These are phyloP conservation scores for Talaromyces thailandensis DNA, from an alignment of 495 filamentous ascomycete species.

Conservation along the genomic window DNA sequence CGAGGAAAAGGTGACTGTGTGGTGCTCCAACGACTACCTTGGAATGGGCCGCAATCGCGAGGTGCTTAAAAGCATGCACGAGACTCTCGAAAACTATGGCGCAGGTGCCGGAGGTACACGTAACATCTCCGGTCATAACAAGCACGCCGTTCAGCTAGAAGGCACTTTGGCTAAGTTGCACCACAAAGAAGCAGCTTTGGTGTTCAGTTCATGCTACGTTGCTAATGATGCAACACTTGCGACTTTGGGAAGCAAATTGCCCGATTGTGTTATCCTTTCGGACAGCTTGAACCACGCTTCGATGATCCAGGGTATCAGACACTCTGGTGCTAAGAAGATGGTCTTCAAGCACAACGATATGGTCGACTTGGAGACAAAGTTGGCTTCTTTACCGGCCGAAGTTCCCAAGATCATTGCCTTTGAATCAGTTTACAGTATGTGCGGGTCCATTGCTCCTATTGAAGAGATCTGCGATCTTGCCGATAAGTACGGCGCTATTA, in stretches of 20 bases:
- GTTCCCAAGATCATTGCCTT: constrained; percentile 97
- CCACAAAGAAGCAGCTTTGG: constrained; percentile 84
- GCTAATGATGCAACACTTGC: constrained; percentile 97
- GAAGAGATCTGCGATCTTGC: constrained; percentile 91
- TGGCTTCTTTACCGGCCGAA: constrained; percentile 73
- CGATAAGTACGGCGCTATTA: constrained; percentile 95
- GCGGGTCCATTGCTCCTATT: constrained; percentile 91
- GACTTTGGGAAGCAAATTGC: constrained; percentile 90
- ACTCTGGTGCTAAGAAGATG: constrained; percentile 91
- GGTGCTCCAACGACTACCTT: constrained; percentile 98
- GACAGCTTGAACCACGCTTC: constrained; percentile 96
- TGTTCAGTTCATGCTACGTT: constrained; percentile 95
- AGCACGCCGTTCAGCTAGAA: constrained; percentile 84
- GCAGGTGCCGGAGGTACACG: constrained; percentile 92
- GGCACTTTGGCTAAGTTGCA: constrained; percentile 77
- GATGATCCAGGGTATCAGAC: constrained; percentile 98
- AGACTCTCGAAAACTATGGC: constrained; percentile 89
- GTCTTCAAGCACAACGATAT: constrained; percentile 98
- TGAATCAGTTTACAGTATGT: constrained; percentile 98
- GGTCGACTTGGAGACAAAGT: constrained; percentile 78
- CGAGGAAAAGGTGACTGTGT: constrained; percentile 90
- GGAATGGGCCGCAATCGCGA: constrained; percentile 91
- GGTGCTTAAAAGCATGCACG: constrained; percentile 86
- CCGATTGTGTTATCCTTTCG: constrained; percentile 89
- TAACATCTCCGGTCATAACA: constrained; percentile 96